Conservation (phyloP, 108 stramenopile species). For the Cyclotella kingstonii region DNA sequence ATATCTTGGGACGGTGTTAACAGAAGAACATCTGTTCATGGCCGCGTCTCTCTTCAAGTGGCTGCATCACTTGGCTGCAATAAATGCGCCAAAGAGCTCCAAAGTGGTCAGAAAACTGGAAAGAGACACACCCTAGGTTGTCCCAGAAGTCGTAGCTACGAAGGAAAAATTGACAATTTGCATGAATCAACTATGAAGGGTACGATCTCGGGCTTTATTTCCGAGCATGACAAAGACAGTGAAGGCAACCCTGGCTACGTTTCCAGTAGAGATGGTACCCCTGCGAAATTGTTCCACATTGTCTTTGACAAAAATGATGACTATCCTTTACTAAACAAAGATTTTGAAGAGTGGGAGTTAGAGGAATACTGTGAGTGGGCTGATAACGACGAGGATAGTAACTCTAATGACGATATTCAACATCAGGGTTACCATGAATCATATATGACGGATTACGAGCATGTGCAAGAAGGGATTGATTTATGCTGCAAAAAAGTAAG, state of each 20-base stretch:
- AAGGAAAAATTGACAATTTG: too few species aligned
- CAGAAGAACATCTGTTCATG: neutral
- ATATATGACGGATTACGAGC: too few species aligned
- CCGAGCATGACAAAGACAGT: constrained; percentile 19
- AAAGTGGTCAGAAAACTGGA: too few species aligned
- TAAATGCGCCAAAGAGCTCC: too few species aligned
- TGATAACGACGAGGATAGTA: constrained; percentile 3
- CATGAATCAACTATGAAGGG: neutral
- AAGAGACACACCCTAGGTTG: too few species aligned
- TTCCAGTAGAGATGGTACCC: constrained; percentile 6
- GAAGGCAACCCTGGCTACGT: constrained; percentile 14
- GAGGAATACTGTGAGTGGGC: constrained; percentile 21
- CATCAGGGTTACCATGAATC: neutral
- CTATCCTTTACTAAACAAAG: constrained; percentile 1
- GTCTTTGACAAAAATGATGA: constrained; percentile 12
- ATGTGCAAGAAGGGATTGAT: too few species aligned
- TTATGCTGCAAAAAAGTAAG: too few species aligned
- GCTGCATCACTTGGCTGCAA: too few species aligned
- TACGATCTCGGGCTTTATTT: constrained; percentile 16
- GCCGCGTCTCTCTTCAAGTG: neutral
- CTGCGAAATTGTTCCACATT: constrained; percentile 19
- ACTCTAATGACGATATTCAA: neutral
- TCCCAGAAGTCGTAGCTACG: too few species aligned
- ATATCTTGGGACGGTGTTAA: neutral
- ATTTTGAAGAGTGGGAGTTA: constrained; percentile 27